Percentiles rank a stretch among this genome's conserved stretches.
These are phyloP conservation scores for Sporothrix mexicana DNA, from an alignment of 2,329 filamentous ascomycete genomes.

Conservation along the genomic window DNA sequence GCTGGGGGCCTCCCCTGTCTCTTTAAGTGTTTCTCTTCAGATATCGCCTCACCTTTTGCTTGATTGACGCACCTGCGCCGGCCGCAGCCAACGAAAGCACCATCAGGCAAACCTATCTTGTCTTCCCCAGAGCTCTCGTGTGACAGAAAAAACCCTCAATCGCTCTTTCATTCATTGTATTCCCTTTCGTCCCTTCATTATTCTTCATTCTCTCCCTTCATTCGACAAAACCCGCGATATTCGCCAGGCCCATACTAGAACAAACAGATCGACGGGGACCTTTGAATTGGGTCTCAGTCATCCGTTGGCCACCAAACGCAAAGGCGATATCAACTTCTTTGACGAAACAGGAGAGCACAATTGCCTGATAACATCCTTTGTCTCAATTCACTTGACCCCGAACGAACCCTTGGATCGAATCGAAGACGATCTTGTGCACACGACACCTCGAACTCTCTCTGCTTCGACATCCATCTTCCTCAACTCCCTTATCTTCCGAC, in stretches of 20 bases:
- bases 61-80: constrained; percentile 1
- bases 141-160: constrained; percentile 22
- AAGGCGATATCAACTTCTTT: neutral
- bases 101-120: neutral
- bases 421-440: neutral
- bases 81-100: neutral
- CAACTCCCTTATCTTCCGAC: neutral
- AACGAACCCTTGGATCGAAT: neutral
- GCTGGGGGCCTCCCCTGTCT: constrained; percentile 6
- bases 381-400: neutral
- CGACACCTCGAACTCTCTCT: neutral
- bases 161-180: neutral
- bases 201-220: neutral
- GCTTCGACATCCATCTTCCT: neutral
- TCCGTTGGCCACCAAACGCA: neutral
- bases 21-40: neutral
- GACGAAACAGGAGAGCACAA: constrained; percentile 7
- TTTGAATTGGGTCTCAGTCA: constrained; percentile 20
- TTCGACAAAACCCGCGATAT: neutral
- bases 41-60: constrained; percentile 23
- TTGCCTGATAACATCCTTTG: neutral
- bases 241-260: neutral
- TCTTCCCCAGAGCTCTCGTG: constrained; percentile 14
- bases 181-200: neutral
- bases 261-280: constrained; percentile 1